Conservation (phyloP, 495 filamentous ascomycete species). For the Penicillium canescens region DNA sequence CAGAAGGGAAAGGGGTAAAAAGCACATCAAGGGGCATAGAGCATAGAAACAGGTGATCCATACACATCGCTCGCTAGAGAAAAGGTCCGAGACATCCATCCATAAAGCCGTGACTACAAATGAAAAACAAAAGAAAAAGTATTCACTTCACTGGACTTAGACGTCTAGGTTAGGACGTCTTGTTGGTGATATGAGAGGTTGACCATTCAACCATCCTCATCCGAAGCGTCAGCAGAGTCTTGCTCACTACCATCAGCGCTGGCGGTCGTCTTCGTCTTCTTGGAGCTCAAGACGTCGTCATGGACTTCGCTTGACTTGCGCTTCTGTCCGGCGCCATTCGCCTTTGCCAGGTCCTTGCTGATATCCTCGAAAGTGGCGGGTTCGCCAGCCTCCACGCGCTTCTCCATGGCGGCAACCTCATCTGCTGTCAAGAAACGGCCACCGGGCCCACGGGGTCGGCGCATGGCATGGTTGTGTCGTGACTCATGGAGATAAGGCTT, state of each 20-base stretch:
- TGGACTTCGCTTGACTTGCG: constrained; percentile 51
- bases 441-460: constrained; percentile 91
- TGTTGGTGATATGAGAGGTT: background rate
- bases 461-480: constrained; percentile 98
- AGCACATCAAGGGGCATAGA: constrained; percentile 15
- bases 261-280: constrained; percentile 50
- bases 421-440: constrained; percentile 98
- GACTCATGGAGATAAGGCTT: constrained; percentile 99
- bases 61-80: constrained; percentile 46
- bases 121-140: constrained; percentile 20
- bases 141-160: background rate
- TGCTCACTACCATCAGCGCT: constrained; percentile 51
- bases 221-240: constrained; percentile 48
- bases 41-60: constrained; percentile 20
- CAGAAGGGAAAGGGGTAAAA: constrained; percentile 8
- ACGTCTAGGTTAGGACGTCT: background rate
- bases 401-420: constrained; percentile 90
- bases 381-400: constrained; percentile 33
- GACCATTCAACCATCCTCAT: constrained; percentile 47
- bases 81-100: constrained; percentile 35
- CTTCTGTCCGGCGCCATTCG: constrained; percentile 44
- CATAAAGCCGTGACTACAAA: constrained; percentile 35
- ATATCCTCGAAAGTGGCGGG: constrained; percentile 25
- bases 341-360: constrained; percentile 27
- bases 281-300: constrained; percentile 42